These are phyloP conservation scores for Umbelopsis ramanniana DNA, from an alignment of 192 early-diverging fungal species.

Conservation along the genomic window DNA sequence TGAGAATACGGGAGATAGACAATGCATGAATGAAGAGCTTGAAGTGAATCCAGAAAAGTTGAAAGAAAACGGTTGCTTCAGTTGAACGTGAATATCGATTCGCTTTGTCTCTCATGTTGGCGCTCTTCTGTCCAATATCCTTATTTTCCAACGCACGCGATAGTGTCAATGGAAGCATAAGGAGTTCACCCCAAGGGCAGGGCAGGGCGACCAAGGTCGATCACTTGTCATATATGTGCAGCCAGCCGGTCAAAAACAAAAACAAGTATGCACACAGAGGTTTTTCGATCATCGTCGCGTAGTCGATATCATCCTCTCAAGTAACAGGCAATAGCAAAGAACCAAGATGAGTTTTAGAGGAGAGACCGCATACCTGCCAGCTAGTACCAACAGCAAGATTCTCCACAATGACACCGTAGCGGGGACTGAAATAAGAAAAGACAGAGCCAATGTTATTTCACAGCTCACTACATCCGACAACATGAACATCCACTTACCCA, in stretches of 20 bases:
- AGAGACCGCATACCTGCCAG: conserved; percentile 74
- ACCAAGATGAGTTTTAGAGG: conserved; percentile 27
- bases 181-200: too few species aligned
- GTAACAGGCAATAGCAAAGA: not conserved
- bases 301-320: not conserved
- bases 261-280: too few species aligned
- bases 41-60: not conserved
- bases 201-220: too few species aligned
- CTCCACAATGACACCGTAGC: conserved; percentile 79
- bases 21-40: conserved; percentile 5
- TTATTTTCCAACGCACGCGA: too few species aligned
- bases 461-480: not conserved
- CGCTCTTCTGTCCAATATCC: too few species aligned
- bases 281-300: too few species aligned
- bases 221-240: too few species aligned
- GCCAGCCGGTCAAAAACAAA: too few species aligned
- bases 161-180: too few species aligned
- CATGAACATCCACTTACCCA: not conserved
- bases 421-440: conserved; percentile 31
- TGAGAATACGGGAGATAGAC: conserved; percentile 14
- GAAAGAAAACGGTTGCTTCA: not conserved
- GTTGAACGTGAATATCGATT: not conserved
- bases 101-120: too few species aligned
- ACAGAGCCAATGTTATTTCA: not conserved
- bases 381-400: conserved; percentile 79